These are phyloP conservation scores for Pleurotus salmoneostramineus DNA, from an alignment of 768 basidiomycete species.

Conservation along the genomic window DNA sequence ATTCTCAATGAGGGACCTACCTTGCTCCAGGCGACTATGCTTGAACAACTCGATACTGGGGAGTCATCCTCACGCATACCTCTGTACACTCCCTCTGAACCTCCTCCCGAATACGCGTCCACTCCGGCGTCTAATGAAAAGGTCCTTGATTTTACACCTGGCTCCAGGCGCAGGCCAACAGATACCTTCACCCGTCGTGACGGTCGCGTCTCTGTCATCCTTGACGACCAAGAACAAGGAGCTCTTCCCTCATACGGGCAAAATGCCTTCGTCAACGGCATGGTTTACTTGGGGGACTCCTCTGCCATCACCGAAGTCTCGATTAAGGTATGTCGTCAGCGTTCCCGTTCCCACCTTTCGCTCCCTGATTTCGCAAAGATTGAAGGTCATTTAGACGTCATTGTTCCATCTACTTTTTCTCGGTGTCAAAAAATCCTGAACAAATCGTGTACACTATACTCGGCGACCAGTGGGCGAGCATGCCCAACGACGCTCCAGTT, in stretches of 20 bases:
- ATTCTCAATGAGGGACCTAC: no score
- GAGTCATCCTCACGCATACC: neutral
- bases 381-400: conserved; percentile 36
- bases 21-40: neutral
- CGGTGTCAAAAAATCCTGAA: conserved; percentile 27
- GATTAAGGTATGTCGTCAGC: conserved; percentile 33
- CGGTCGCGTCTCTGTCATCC: conserved; percentile 35
- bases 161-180: conserved; percentile 21
- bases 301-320: conserved; percentile 36
- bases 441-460: conserved; percentile 26
- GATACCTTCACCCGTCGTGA: conserved; percentile 36
- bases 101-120: neutral
- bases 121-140: neutral
- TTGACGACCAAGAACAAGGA: conserved; percentile 43
- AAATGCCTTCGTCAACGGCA: conserved; percentile 34
- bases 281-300: conserved; percentile 34
- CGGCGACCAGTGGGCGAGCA: conserved; percentile 19
- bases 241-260: conserved; percentile 43
- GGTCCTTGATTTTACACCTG: neutral
- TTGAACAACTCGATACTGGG: no score
- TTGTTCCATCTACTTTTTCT: conserved; percentile 33
- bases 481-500: conserved; percentile 20
- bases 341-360: neutral
- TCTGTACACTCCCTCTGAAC: neutral
- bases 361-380: conserved; percentile 24